phyloP scores from a whole-genome alignment of 1,139 yeast genomes.

The Taphrina sp. region DNA sequence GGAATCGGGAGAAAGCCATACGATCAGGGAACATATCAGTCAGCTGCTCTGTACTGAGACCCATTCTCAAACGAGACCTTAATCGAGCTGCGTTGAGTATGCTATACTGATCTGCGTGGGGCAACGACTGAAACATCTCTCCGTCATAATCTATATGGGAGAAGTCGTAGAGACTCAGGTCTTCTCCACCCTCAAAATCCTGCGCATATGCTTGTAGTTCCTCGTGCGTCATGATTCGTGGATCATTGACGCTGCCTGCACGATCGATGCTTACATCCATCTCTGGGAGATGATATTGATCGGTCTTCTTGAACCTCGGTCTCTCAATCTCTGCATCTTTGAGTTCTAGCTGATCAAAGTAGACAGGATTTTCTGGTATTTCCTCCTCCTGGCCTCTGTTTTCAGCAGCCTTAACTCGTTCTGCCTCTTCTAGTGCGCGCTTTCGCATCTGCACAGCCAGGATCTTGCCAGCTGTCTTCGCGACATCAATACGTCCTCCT shows the following conservation, averaged over 20 bases:
- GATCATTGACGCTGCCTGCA: constrained; percentile 51
- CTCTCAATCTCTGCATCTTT: constrained; percentile 24
- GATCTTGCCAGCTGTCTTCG: constrained; percentile 73
- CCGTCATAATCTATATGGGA: constrained; percentile 47
- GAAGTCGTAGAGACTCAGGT: constrained; percentile 42
- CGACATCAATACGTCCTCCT: constrained; percentile 68
- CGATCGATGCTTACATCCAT: constrained; percentile 50
- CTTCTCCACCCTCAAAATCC: constrained; percentile 64
- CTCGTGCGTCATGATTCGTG: constrained; percentile 69
- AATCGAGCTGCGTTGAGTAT: constrained; percentile 76
- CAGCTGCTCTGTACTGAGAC: constrained; percentile 81
- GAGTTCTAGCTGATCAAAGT: constrained; percentile 35
- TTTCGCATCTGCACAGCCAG: constrained; percentile 77
- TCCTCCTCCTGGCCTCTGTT: constrained; percentile 46
- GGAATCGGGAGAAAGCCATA: constrained; percentile 88
- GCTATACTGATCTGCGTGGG: constrained; percentile 84
- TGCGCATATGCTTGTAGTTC: constrained; percentile 64
- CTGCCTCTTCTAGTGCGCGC: constrained; percentile 45
- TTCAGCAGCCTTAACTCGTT: constrained; percentile 36
- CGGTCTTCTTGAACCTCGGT: constrained; percentile 50
- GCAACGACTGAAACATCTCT: constrained; percentile 48
- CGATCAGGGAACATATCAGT: constrained; percentile 76
- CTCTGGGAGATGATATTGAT: constrained; percentile 83
- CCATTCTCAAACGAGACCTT: constrained; percentile 89
- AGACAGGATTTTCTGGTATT: constrained; percentile 47